Evolutionary conservation across 1,284 basidiomycete genomes (phyloP).

Genomic region (Melanopsichium pennsylvanicum): DNA sequence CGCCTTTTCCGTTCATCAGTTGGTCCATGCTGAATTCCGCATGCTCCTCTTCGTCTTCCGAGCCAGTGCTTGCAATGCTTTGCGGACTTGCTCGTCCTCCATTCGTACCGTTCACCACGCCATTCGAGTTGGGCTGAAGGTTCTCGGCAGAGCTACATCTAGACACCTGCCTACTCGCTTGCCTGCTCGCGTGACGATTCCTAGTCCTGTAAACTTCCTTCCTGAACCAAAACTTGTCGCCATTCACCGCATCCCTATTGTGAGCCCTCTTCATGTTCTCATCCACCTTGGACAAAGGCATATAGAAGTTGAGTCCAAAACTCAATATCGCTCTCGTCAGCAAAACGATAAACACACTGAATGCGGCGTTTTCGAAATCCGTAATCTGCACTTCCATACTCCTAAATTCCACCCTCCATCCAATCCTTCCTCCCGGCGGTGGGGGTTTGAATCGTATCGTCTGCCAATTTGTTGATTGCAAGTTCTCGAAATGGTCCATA

Average conservation of each 20-base stretch:
- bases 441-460: slow-evolving; percentile 98
- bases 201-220: slow-evolving; percentile 75
- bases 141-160: slow-evolving; percentile 21
- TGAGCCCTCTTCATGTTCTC: slow-evolving; percentile 95
- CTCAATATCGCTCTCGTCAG: slow-evolving; percentile 90
- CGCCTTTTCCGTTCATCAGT: slow-evolving; percentile 87
- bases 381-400: slow-evolving; percentile 99
- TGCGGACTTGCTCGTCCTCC: slow-evolving; percentile 23
- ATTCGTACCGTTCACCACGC: neutral
- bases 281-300: slow-evolving; percentile 97
- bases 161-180: slow-evolving; percentile 37
- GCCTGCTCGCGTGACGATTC: slow-evolving; percentile 66
- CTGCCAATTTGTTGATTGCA: slow-evolving; percentile 99
- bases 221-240: slow-evolving; percentile 86
- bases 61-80: slow-evolving; percentile 21
- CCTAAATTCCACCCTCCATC: slow-evolving; percentile 98
- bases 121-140: slow-evolving; percentile 7
- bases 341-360: slow-evolving; percentile 90
- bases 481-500: slow-evolving; percentile 98
- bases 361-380: slow-evolving; percentile 98
- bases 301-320: slow-evolving; percentile 92
- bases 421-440: slow-evolving; percentile 81
- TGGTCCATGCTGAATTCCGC: slow-evolving; percentile 91
- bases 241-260: slow-evolving; percentile 77
- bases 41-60: slow-evolving; percentile 74